Conservation (phyloP, 495 filamentous ascomycete genomes). For the Immersiella caudata region DNA sequence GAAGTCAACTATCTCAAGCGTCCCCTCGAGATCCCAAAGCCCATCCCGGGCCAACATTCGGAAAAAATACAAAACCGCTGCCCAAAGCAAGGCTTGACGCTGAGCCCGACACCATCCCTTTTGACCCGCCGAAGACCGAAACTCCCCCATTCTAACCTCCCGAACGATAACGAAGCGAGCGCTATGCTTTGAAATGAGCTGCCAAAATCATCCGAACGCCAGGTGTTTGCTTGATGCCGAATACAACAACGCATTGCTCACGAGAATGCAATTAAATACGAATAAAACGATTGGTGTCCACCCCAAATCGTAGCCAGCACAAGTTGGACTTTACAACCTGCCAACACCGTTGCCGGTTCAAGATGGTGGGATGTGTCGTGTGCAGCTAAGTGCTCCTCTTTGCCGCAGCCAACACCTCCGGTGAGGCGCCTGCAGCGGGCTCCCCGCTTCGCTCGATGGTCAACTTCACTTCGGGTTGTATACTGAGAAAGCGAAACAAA, state of each 20-base stretch:
- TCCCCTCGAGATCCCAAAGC: neutral
- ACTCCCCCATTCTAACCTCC: neutral
- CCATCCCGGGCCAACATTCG: neutral
- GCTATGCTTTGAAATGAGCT: neutral
- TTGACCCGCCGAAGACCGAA: neutral
- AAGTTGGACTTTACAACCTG: too few species aligned
- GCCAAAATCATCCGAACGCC: neutral
- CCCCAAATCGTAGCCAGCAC: neutral
- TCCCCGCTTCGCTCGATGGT: too few species aligned
- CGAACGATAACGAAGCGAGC: neutral
- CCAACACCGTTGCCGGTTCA: too few species aligned
- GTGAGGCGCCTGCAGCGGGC: too few species aligned
- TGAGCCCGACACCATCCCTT: neutral
- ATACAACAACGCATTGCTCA: neutral
- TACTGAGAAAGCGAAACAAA: too few species aligned
- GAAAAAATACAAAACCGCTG: too few species aligned
- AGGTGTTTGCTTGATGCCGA: neutral
- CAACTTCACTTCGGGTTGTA: too few species aligned
- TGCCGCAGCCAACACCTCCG: too few species aligned
- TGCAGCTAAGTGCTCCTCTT: too few species aligned
- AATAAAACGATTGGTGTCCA: neutral
- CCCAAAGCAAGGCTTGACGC: neutral
- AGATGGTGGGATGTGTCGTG: too few species aligned
- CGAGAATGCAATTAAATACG: neutral
- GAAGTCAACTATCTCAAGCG: neutral